Percentiles rank a stretch among this genome's conserved stretches.
Conservation (phyloP, 164 flowering plant genomes). For the Tetrastigma voinierianum region DNA sequence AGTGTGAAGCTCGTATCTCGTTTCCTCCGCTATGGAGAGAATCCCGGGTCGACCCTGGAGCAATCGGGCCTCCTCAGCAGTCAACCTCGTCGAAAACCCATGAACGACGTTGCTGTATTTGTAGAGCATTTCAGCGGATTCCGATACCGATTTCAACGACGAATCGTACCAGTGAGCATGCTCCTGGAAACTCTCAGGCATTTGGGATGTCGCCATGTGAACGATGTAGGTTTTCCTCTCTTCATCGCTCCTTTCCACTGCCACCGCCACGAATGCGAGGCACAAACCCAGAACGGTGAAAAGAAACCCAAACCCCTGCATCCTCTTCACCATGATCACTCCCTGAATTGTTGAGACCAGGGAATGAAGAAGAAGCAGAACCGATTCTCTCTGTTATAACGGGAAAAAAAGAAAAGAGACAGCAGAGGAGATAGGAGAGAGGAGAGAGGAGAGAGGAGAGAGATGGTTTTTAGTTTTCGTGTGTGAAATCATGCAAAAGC, state of each 20-base stretch:
- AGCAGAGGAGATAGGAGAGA: conserved; percentile 4
- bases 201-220: conserved; percentile 57
- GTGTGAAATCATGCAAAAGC: neutral
- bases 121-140: conserved; percentile 50
- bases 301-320: neutral
- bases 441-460: conserved; percentile 1
- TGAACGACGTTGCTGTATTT: conserved; percentile 48
- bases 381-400: too few relatives aligned
- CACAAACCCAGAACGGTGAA: conserved; percentile 19
- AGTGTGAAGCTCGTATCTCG: conserved; percentile 57
- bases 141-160: conserved; percentile 53
- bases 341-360: neutral
- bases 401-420: too few relatives aligned
- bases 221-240: conserved; percentile 49
- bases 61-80: conserved; percentile 32
- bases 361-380: too few relatives aligned
- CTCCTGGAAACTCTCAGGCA: conserved; percentile 50
- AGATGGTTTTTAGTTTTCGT: neutral
- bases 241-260: neutral
- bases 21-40: conserved; percentile 46
- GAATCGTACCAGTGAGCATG: conserved; percentile 60
- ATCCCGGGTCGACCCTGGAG: conserved; percentile 41
- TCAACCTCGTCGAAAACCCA: conserved; percentile 57
- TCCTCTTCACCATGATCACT: neutral
- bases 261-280: conserved; percentile 16